Evolutionary conservation across 768 basidiomycete genomes (phyloP).

Genomic region (Tylopilus felleus): DNA sequence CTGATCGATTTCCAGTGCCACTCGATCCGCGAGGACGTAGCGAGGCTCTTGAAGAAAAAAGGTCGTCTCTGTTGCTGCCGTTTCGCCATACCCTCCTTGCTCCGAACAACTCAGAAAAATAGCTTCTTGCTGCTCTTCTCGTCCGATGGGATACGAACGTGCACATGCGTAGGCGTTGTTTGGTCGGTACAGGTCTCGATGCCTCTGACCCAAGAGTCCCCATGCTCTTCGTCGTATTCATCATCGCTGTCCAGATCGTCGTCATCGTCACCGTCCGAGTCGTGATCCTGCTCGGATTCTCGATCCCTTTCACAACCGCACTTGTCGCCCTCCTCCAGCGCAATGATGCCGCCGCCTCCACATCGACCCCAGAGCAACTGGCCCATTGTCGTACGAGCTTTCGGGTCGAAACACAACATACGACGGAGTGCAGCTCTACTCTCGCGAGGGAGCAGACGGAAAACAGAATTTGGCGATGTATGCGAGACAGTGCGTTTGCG

Average conservation of each 20-base stretch:
- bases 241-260: slow-evolving; percentile 14
- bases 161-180: slow-evolving; percentile 53
- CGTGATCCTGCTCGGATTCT: slow-evolving; percentile 23
- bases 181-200: slow-evolving; percentile 65
- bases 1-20: slow-evolving; percentile 11
- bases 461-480: slow-evolving; percentile 74
- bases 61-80: neutral
- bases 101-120: slow-evolving; percentile 52
- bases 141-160: slow-evolving; percentile 70
- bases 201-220: slow-evolving; percentile 84
- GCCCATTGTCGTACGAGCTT: slow-evolving; percentile 85
- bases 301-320: slow-evolving; percentile 64
- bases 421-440: slow-evolving; percentile 84
- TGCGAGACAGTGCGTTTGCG: slow-evolving; percentile 24
- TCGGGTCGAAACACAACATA: slow-evolving; percentile 91
- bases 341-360: slow-evolving; percentile 67
- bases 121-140: slow-evolving; percentile 71
- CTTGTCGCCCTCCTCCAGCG: slow-evolving; percentile 30
- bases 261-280: slow-evolving; percentile 36
- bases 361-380: slow-evolving; percentile 83
- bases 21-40: slow-evolving; percentile 16
- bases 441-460: slow-evolving; percentile 92
- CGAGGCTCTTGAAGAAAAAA: slow-evolving; percentile 8
- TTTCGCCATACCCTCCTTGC: neutral
- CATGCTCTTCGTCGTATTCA: slow-evolving; percentile 67